Evolutionary conservation across 2,329 filamentous ascomycete genomes (phyloP).

Genomic region (Neofusicoccum parvum): DNA sequence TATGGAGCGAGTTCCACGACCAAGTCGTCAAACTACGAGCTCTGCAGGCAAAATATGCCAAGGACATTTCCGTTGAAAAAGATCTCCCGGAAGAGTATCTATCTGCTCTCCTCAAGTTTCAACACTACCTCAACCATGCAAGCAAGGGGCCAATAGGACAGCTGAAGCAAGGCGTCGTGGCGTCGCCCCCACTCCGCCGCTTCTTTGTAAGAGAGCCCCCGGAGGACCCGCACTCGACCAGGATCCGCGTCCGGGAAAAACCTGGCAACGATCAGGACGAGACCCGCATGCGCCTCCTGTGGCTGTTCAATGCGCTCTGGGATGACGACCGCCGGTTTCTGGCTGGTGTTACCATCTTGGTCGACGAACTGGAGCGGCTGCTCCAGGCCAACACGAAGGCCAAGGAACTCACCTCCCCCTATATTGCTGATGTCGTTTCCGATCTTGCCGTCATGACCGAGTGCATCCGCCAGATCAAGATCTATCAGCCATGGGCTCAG

Average conservation of each 20-base stretch:
- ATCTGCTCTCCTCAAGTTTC: constrained; percentile 45
- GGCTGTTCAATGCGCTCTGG: constrained; percentile 44
- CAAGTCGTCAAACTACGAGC: constrained; percentile 28
- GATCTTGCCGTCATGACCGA: constrained; percentile 52
- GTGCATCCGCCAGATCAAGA: constrained; percentile 48
- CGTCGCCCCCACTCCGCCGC: constrained; percentile 47
- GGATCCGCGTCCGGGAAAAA: constrained; percentile 27
- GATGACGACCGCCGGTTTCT: constrained; percentile 41
- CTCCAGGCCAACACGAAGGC: constrained; percentile 42
- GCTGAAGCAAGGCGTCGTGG: constrained; percentile 31
- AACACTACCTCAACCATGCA: constrained; percentile 37
- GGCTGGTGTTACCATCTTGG: constrained; percentile 35
- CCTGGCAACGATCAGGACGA: constrained; percentile 24
- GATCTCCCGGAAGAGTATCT: constrained; percentile 45
- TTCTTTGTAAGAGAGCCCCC: constrained; percentile 37
- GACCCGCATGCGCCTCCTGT: constrained; percentile 34
- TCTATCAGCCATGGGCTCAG: constrained; percentile 54
- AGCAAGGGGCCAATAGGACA: constrained; percentile 35
- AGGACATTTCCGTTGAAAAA: constrained; percentile 33
- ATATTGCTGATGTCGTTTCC: constrained; percentile 42
- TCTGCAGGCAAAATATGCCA: constrained; percentile 39
- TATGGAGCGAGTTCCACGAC: constrained; percentile 43
- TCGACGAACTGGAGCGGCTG: constrained; percentile 55
- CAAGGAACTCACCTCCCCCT: constrained; percentile 42
- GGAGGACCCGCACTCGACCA: constrained; percentile 22